A percentile compares a stretch with the other conserved stretches of the same genome.
Evolutionary conservation across 2,329 filamentous ascomycete species (phyloP).

Genomic region (Purpureocillium lavendulum): DNA sequence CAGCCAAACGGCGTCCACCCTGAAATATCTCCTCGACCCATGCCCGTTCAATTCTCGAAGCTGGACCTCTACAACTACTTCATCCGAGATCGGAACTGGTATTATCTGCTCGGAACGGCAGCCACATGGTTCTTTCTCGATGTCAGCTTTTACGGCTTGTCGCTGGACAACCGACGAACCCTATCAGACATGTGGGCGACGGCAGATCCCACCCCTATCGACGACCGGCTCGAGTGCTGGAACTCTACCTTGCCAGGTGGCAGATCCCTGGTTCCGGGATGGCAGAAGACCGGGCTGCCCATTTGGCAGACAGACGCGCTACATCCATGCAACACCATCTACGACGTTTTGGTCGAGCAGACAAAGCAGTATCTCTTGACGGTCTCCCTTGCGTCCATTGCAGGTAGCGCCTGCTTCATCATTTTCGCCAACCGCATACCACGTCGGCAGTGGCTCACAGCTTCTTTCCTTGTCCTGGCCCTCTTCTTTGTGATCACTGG

Average conservation of each 20-base stretch:
- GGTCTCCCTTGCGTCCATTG: constrained; percentile 41
- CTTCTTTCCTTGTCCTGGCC: constrained; percentile 37
- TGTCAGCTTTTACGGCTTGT: constrained; percentile 45
- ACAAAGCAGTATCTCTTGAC: constrained; percentile 44
- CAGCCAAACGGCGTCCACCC: constrained; percentile 16
- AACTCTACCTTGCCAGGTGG: constrained; percentile 33
- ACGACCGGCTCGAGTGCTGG: constrained; percentile 35
- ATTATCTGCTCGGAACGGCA: constrained; percentile 31
- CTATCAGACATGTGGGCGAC: constrained; percentile 31
- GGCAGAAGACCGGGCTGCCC: constrained; percentile 30
- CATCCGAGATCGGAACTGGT: constrained; percentile 29
- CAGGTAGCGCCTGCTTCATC: constrained; percentile 40
- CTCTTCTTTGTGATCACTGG: constrained; percentile 40
- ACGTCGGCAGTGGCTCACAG: constrained; percentile 39
- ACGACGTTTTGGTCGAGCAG: constrained; percentile 41
- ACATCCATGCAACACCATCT: constrained; percentile 41
- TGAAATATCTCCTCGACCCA: constrained; percentile 24
- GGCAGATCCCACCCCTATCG: constrained; percentile 20
- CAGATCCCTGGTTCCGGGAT: constrained; percentile 33
- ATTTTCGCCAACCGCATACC: constrained; percentile 37
- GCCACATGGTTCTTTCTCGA: constrained; percentile 46
- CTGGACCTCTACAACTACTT: constrained; percentile 42
- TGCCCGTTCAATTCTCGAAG: constrained; percentile 39
- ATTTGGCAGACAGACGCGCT: constrained; percentile 41
- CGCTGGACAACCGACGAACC: constrained; percentile 32